Evolutionary conservation across 1,284 basidiomycete genomes (phyloP), one percentile per base, ranked within the genome.

Genomic region (Irpex sp.): DNA sequence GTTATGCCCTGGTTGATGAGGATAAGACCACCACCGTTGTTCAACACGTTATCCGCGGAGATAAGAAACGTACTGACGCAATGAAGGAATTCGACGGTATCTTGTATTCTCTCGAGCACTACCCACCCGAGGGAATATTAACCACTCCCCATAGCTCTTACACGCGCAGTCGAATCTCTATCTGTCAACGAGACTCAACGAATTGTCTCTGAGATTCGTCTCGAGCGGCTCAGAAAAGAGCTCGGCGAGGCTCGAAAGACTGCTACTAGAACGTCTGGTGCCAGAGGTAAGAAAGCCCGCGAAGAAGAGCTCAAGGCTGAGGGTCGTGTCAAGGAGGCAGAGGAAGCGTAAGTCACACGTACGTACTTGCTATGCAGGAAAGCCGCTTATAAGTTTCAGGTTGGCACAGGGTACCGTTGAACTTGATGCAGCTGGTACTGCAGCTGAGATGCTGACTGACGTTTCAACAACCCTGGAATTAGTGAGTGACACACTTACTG

Each of bases 231-330:
- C 4, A 65, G 71, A 61, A 68, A 74, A 33, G 72, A 78, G 55
- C 69, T 84, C 5, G 77, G 75, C 2, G 76, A 81, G 42, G 82
- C 83, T 21, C 74, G 78, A 59, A 82, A 83, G 66, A 77, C 83
- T 7, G 86, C 88, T 0, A 69, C 75, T 4, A 77, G 83, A 61
- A 74, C 86, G 52, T 85, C 82, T 28, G 87, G 88, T 0, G 80
- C 86, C 7, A 73, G 85, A 35, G 88, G 57, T 6, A 61, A 62
- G 5, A 60, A 69, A 28, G 77, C 77, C 2, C 65, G 67, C 2
- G 67, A 69, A 2, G 60, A 58, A 65, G 57, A 71, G 68, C 63
- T 71, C 28, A 65, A 80, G 60, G 72, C 78, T 2, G 74, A 74
- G 7, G 8, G 21, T 28, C 48, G 49, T 23, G n/a, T 59, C 14